Base-by-base conservation (phyloP, 176 grass and related monocot genomes). In the Juncus effusus region DNA sequence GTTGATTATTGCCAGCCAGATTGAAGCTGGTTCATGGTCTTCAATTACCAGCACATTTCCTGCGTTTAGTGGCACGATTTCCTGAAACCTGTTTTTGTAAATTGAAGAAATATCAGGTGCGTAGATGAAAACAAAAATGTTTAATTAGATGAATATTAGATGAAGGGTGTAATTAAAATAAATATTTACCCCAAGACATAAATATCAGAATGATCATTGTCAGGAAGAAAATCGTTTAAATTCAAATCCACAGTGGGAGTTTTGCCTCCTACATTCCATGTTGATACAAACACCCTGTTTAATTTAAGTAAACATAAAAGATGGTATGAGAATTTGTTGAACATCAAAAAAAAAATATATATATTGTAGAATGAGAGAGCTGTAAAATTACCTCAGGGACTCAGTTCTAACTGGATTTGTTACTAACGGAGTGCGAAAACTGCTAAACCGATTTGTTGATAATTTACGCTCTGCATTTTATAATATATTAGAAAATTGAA, bases 51-150 rank as follows among this genome's bases (percentile, higher is more conserved):
- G 79, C 63, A 94, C 90, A 67, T 94, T 94, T 56, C 90, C 90
- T 0, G 86, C 86, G 87, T 96, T 96, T 54, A 96, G 84, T 67
- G 91, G 91, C n/a, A 96, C 91, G 60, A 96, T 87, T 82, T 96
- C 91, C 78, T 96, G 91, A 80, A 96, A 96, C 52, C 91, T 96
- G 89, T 74, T 67, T 38, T 69, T 77, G 13, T 6, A 60, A 39
- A 38, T 72, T 72, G 73, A 72, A 38, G 70, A 60, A 51, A 64
- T 40, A 60, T 60, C 7, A 13, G 14, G 53, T 53, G 6, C 12
- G 51, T 7, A 40, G 13, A 41, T 57, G 28, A 77, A 50, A 36
- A 0, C 5, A 37, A 36, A 61, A 53, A 37, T 13, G 62, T 14
- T 16, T 36, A 2, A 72, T 8, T 47, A 77, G 13, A 62, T 76